Percentiles rank a stretch among this genome's conserved stretches.
Conservation (phyloP, 306 rosid genomes). For the Heteromeles arbutifolia region DNA sequence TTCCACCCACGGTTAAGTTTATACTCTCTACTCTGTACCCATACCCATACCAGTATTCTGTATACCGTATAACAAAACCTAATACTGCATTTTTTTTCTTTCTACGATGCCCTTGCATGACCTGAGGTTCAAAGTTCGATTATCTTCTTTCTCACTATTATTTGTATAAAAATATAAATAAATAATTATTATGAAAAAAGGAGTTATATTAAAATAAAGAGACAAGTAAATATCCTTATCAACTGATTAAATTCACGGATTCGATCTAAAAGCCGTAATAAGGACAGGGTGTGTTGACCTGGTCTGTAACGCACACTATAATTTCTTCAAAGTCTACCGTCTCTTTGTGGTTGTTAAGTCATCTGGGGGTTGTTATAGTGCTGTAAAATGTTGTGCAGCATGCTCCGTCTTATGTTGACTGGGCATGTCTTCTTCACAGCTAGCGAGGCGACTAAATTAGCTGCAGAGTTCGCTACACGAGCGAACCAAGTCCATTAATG, state of each 20-base stretch:
- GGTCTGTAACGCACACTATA: background rate
- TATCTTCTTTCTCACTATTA: too few relatives aligned
- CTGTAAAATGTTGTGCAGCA: background rate
- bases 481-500: too few relatives aligned
- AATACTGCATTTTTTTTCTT: background rate
- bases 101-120: too few relatives aligned
- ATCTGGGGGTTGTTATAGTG: background rate
- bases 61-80: background rate
- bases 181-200: too few relatives aligned
- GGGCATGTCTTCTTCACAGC: too few relatives aligned
- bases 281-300: constrained; percentile 17
- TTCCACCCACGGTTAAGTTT: background rate
- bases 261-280: background rate
- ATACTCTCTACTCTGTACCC: background rate
- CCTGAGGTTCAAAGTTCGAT: too few relatives aligned
- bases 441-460: too few relatives aligned
- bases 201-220: too few relatives aligned
- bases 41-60: background rate
- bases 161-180: too few relatives aligned
- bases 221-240: accelerated
- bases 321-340: background rate
- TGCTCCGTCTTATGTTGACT: background rate
- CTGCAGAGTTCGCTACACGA: too few relatives aligned
- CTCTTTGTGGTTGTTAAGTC: background rate
- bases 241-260: background rate